phyloP scores from a whole-genome alignment of 805 yeast genomes.

The Metschnikowia borealis region DNA sequence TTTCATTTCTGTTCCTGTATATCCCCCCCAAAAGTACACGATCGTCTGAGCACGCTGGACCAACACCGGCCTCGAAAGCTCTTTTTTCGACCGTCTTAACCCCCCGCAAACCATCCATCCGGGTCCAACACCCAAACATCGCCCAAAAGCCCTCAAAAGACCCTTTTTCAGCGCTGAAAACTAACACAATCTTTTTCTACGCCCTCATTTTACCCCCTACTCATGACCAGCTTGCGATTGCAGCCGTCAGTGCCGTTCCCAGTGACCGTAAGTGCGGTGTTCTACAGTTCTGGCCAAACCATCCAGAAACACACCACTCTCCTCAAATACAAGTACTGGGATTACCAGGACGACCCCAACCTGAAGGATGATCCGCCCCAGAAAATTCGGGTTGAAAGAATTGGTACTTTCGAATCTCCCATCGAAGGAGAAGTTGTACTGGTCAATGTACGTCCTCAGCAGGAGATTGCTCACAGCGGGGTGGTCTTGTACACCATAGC shows the following conservation, averaged over 20 bases:
- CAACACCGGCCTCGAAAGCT: not conserved
- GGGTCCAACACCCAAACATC: not conserved
- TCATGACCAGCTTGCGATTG: slow-evolving; percentile 46
- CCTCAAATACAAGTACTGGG: slow-evolving; percentile 63
- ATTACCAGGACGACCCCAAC: slow-evolving; percentile 53
- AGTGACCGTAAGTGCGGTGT: slow-evolving; percentile 53
- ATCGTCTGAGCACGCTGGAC: too few relatives aligned
- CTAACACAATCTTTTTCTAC: too few relatives aligned
- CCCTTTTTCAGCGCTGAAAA: not conserved
- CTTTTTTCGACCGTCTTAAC: not conserved
- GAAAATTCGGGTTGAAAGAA: slow-evolving; percentile 58
- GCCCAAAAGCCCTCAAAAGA: not conserved
- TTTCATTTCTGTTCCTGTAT: too few relatives aligned
- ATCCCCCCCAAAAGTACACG: too few relatives aligned
- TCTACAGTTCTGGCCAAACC: slow-evolving; percentile 41
- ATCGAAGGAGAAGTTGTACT: slow-evolving; percentile 62
- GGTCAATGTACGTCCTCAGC: slow-evolving; percentile 53
- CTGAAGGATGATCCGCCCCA: slow-evolving; percentile 38
- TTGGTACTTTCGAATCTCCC: slow-evolving; percentile 80
- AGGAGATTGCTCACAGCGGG: slow-evolving; percentile 50
- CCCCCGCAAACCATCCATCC: not conserved
- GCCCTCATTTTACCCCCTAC: not conserved
- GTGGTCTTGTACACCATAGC: slow-evolving; percentile 49
- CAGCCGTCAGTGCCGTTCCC: slow-evolving; percentile 70
- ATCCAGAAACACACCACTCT: slow-evolving; percentile 52